These are phyloP conservation scores for Salix dunnii DNA, from an alignment of 345 rosid species.

Conservation along the genomic window DNA sequence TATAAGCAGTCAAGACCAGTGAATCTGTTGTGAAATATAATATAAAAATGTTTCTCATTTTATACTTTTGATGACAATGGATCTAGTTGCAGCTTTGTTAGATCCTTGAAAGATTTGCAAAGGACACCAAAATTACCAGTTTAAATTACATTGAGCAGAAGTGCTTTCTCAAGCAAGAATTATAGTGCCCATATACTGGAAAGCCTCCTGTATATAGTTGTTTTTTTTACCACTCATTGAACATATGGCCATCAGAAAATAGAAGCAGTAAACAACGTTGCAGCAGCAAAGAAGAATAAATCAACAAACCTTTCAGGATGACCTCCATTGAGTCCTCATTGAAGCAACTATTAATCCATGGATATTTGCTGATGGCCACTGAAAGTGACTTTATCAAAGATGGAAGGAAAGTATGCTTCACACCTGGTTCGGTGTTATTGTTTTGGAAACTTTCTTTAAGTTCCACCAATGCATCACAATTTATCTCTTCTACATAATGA, in stretches of 20 bases:
- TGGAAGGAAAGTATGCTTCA: constrained; percentile 89
- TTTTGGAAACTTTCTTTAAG: constrained; percentile 69
- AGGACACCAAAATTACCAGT: background rate
- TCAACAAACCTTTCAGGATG: constrained; percentile 59
- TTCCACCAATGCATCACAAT: constrained; percentile 70
- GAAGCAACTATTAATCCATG: constrained; percentile 84
- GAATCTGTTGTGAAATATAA: background rate
- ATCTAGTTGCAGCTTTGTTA: background rate
- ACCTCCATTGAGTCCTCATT: constrained; percentile 68
- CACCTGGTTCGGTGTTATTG: constrained; percentile 53
- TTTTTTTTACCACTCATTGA: background rate
- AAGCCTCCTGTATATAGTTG: background rate
- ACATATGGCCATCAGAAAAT: background rate
- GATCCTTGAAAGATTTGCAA: background rate
- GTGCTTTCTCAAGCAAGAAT: background rate
- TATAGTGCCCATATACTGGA: background rate
- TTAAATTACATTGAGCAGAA: background rate
- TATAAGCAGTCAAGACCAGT: background rate
- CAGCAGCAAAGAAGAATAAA: constrained; percentile 3
- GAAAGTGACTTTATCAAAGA: constrained; percentile 78
- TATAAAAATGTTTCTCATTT: background rate
- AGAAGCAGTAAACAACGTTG: background rate
- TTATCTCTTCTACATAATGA: constrained; percentile 88
- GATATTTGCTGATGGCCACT: constrained; percentile 72
- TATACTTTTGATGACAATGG: background rate